Conservation (phyloP, 768 basidiomycete genomes). For the Hydnum rufescens region DNA sequence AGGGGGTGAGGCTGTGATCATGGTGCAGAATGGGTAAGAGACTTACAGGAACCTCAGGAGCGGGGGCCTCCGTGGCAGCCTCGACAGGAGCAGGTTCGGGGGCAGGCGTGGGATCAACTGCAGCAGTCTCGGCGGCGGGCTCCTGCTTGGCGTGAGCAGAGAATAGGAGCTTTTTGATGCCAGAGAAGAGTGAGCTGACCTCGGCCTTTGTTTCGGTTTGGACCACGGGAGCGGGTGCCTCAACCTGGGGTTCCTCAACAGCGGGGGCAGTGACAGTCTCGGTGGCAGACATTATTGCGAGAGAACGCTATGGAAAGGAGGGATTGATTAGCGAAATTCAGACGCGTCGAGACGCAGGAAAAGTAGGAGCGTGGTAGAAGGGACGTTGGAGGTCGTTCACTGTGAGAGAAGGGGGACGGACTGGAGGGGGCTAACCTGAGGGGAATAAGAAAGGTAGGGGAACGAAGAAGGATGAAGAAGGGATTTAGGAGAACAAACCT, state of each 20-base stretch:
- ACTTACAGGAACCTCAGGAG: slow-evolving; percentile 1
- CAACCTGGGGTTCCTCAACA: slow-evolving; percentile 34
- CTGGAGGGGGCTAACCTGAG: too few relatives aligned
- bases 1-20: background rate
- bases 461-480: too few relatives aligned
- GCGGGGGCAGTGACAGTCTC: slow-evolving; percentile 21
- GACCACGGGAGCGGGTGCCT: slow-evolving; percentile 20
- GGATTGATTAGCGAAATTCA: too few relatives aligned
- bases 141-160: slow-evolving; percentile 23
- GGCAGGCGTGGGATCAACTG: slow-evolving; percentile 14
- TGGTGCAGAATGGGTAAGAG: background rate
- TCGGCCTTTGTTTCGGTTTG: slow-evolving; percentile 25
- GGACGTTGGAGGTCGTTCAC: too few relatives aligned
- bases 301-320: too few relatives aligned
- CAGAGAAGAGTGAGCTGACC: slow-evolving; percentile 16
- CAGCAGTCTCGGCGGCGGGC: background rate
- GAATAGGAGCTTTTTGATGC: background rate
- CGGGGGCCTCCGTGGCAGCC: slow-evolving; percentile 20
- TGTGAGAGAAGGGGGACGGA: too few relatives aligned
- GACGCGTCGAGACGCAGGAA: too few relatives aligned
- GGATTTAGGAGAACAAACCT: too few relatives aligned
- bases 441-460: too few relatives aligned
- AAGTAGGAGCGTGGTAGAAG: too few relatives aligned
- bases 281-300: slow-evolving; percentile 66
- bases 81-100: slow-evolving; percentile 17